These are phyloP conservation scores for Trichoderma breve DNA, from an alignment of 2,329 filamentous ascomycete genomes.

Conservation along the genomic window DNA sequence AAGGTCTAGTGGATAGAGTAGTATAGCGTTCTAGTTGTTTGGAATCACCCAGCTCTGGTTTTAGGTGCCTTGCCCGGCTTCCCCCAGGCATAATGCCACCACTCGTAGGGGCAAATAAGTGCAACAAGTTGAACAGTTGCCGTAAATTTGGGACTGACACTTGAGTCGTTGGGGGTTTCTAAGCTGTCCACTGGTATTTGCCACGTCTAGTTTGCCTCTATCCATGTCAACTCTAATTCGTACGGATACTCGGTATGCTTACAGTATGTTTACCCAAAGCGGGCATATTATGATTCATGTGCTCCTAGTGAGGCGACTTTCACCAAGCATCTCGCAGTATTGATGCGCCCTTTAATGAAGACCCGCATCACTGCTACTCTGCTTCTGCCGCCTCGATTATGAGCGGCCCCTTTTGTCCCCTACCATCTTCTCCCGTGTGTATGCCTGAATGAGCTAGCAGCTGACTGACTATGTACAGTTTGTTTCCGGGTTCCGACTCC, in stretches of 20 bases:
- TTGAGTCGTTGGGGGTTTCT: background rate
- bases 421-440: background rate
- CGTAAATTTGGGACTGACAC: background rate
- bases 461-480: background rate
- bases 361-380: conserved; percentile 7
- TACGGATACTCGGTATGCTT: background rate
- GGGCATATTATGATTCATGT: conserved; percentile 8
- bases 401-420: conserved; percentile 9
- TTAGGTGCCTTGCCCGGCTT: background rate
- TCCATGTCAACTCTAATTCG: background rate
- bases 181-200: background rate
- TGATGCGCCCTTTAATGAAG: background rate
- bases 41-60: background rate
- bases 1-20: background rate
- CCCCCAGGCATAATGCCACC: background rate
- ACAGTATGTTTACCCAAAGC: background rate
- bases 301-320: background rate
- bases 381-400: conserved; percentile 1
- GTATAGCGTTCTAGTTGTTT: background rate
- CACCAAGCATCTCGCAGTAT: background rate
- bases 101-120: background rate
- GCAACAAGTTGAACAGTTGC: background rate
- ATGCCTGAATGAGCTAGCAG: background rate
- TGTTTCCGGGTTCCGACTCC: background rate
- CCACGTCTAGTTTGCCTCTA: background rate